These are phyloP conservation scores for Candida cerambycidarum DNA, from an alignment of 805 yeast genomes.

Conservation along the genomic window DNA sequence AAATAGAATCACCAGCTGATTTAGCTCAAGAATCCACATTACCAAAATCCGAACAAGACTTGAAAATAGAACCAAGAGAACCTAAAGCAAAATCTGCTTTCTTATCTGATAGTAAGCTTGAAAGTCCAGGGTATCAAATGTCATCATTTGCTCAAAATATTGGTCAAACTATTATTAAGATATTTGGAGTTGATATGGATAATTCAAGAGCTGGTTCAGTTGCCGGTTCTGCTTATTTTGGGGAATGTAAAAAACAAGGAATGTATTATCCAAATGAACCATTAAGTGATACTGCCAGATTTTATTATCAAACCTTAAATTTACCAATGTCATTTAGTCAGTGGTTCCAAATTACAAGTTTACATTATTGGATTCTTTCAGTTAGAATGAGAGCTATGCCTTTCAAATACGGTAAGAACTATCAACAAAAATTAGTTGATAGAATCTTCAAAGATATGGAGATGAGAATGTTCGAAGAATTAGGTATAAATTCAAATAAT, in stretches of 20 bases:
- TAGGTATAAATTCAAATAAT: conserved; percentile 78
- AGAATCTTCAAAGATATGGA: conserved; percentile 89
- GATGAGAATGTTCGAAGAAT: conserved; percentile 76
- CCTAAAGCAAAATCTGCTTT: conserved; percentile 38
- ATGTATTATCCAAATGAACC: conserved; percentile 73
- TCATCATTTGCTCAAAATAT: conserved; percentile 40
- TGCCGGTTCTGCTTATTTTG: conserved; percentile 86
- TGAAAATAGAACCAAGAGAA: conserved; percentile 35
- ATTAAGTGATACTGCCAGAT: conserved; percentile 68
- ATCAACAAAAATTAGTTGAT: conserved; percentile 90
- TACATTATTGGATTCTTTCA: conserved; percentile 91
- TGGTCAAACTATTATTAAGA: conserved; percentile 62
- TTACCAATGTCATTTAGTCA: conserved; percentile 89
- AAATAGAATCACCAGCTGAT: conserved; percentile 27
- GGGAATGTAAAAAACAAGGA: conserved; percentile 84
- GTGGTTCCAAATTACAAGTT: conserved; percentile 89
- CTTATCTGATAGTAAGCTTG: conserved; percentile 38
- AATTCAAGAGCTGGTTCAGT: conserved; percentile 89
- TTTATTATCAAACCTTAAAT: conserved; percentile 80
- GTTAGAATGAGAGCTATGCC: conserved; percentile 98
- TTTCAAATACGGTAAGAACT: conserved; percentile 79
- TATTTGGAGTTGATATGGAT: conserved; percentile 86
- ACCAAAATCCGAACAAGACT: conserved; percentile 37
- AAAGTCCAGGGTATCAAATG: conserved; percentile 37
- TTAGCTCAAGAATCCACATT: conserved; percentile 41